Evolutionary conservation across 768 basidiomycete species (phyloP), one percentile per base, ranked within the genome.

Genomic region (Xerocomellus intermedius): DNA sequence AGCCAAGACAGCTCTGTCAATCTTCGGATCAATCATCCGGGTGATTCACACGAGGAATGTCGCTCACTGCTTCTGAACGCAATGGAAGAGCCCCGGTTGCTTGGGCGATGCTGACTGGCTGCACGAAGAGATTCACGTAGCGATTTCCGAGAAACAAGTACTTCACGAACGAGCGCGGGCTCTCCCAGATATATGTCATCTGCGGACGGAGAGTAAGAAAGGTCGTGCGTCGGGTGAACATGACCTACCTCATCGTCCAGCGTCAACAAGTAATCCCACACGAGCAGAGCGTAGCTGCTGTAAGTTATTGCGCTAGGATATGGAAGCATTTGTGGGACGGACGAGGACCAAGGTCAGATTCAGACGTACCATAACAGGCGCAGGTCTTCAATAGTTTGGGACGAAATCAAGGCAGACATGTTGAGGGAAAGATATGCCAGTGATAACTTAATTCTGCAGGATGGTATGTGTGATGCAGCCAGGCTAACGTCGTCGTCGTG

Each of bases 211-310:
- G 14, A 35, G 41, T 42, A 42, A 42, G 46, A 30, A 22, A 12
- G 41, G 3, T 48, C 28, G 22, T 17, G 33, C 5, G 8, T 33
- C 41, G 16, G 16, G 30, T 47, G 32, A 19, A 26, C 33, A 30
- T 21, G 19, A 22, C 39, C 22, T 22, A 42, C 53, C 19, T 54
- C 53, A 22, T 54, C 53, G 26, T 54, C 53, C 41, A 54, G 24
- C 24, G 53, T 54, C 47, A 48, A 42, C 24, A 54, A 36, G 47
- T 54, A 43, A 30, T 54, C 53, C 53, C 53, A 54, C 4, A 42
- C n/a, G 33, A 54, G 53, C 19, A 42, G 33, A 42, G 47, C 14
- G 35, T 28, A 48, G 32, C 53, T 28, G 14, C 53, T 42, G 26
- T 36, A 54, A 12, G 41, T 26, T 12, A 54, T 17, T 5, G 53